These are phyloP conservation scores for Cladophialophora chaetospira DNA, from an alignment of 2,329 filamentous ascomycete genomes.

Conservation along the genomic window DNA sequence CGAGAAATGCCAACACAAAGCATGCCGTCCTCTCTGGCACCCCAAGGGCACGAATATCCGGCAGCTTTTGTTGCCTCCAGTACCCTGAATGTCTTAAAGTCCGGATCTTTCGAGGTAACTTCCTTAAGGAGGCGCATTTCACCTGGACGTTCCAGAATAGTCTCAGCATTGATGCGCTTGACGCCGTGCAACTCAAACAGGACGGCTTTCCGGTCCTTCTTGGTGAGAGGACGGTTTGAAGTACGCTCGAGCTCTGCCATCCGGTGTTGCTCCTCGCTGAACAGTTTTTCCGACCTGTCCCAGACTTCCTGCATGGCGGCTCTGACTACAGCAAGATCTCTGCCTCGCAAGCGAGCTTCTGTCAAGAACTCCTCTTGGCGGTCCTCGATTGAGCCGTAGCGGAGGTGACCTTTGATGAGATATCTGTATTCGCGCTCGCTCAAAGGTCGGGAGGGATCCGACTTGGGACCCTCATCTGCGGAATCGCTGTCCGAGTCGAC, in stretches of 20 bases:
- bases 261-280: conserved; percentile 70
- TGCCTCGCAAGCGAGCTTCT: conserved; percentile 79
- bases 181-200: conserved; percentile 92
- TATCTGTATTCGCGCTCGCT: conserved; percentile 92
- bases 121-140: conserved; percentile 84
- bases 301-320: conserved; percentile 76
- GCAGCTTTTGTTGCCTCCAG: conserved; percentile 90
- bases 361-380: conserved; percentile 82
- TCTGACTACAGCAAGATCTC: conserved; percentile 78
- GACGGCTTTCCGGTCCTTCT: conserved; percentile 97
- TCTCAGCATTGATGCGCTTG: conserved; percentile 94
- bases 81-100: conserved; percentile 82
- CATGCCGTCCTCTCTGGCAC: conserved; percentile 93
- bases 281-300: conserved; percentile 68
- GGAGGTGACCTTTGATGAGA: conserved; percentile 84
- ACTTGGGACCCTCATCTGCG: conserved; percentile 61
- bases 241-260: conserved; percentile 67
- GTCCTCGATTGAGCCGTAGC: conserved; percentile 88
- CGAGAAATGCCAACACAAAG: conserved; percentile 88
- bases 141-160: conserved; percentile 84
- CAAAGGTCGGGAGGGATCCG: conserved; percentile 84
- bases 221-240: conserved; percentile 78
- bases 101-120: conserved; percentile 61
- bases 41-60: conserved; percentile 90
- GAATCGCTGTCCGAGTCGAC: conserved; percentile 71